Evolutionary conservation across 495 filamentous ascomycete genomes (phyloP).

Genomic region (Chaetomium cochliodes): DNA sequence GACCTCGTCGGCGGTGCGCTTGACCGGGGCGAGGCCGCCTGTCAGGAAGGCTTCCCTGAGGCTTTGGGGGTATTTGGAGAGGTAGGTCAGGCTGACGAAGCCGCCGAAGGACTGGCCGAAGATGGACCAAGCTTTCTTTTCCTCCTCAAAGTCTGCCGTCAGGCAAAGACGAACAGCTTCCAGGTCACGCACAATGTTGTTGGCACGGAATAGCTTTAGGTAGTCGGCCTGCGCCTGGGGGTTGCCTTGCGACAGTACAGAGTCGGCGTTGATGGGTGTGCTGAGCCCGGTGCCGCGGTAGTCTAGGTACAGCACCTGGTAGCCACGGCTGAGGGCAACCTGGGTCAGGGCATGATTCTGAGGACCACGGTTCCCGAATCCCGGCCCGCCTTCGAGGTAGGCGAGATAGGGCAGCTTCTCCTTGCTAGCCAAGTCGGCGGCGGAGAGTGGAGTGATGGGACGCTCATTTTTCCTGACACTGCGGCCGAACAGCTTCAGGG

Average conservation of each 20-base stretch:
- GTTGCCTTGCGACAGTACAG: conserved; percentile 63
- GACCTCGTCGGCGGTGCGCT: conserved; percentile 67
- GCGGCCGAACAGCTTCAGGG: conserved; percentile 72
- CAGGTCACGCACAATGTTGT: conserved; percentile 83
- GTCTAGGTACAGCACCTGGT: conserved; percentile 81
- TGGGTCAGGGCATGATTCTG: conserved; percentile 67
- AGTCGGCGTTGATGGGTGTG: conserved; percentile 69
- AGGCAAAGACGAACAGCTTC: conserved; percentile 78
- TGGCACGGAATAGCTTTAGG: conserved; percentile 82
- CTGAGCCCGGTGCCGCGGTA: conserved; percentile 87
- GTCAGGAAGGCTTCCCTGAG: conserved; percentile 78
- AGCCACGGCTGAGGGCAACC: conserved; percentile 73
- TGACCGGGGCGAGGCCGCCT: conserved; percentile 78
- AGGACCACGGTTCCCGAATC: conserved; percentile 68
- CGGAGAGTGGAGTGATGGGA: conserved; percentile 49
- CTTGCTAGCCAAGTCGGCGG: conserved; percentile 41
- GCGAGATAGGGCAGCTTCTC: conserved; percentile 53
- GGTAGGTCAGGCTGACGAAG: conserved; percentile 76
- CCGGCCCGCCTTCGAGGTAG: conserved; percentile 74
- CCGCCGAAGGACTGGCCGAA: conserved; percentile 93
- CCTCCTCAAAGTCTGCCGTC: conserved; percentile 64
- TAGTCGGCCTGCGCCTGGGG: conserved; percentile 69
- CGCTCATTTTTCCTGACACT: conserved; percentile 63
- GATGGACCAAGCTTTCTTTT: conserved; percentile 74
- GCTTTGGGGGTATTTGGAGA: conserved; percentile 74